Base-by-base conservation (phyloP, 805 yeast species). In the Metschnikowia rubicola region DNA sequence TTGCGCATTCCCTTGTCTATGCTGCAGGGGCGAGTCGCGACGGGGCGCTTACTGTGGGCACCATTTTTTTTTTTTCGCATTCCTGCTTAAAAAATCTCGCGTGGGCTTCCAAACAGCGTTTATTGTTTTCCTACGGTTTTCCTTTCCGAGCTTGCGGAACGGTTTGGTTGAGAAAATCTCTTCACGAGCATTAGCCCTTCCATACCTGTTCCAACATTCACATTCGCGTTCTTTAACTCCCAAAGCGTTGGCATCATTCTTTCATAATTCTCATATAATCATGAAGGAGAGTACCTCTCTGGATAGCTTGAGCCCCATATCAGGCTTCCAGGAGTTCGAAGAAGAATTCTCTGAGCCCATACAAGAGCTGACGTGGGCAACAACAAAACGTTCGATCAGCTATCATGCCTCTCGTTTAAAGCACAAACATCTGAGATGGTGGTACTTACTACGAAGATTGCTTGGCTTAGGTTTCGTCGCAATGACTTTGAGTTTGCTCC, bases 391-490 rank as follows among this genome's bases (percentile, higher is more conserved):
- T 17, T 12, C 13, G 9, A 10, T 35, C 30, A 12, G 33, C 21
- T 39, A 38, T 30, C 35, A 29, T 10, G 9, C 36, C 8, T 29
- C 51, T 12, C 38, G 48, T 17, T 11, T 44, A 10, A 39, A 32
- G 15, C 41, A 39, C 35, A 41, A 38, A 21, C 15, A 35, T 8
- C 15, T n/a, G 13, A 13, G 43, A 30, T 30, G 34, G 31, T 37
- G 39, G 40, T 39, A 29, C 8, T 17, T 43, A 11, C 48, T 43
- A 35, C 53, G 50, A 38, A 47, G 43, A 30, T 4, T 46, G 8
- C 5, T 47, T 3, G 37, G 34, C 12, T 19, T 37, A 8, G 44
- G 36, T 13, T 15, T 52, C 13, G 15, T 38, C 12, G 29, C 41
- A 37, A 32, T 37, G 11, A 3, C 43, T 10, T 10, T 43, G 8